Evolutionary conservation across 164 flowering plant genomes (phyloP).

Genomic region (Chloranthus sessilifolius): DNA sequence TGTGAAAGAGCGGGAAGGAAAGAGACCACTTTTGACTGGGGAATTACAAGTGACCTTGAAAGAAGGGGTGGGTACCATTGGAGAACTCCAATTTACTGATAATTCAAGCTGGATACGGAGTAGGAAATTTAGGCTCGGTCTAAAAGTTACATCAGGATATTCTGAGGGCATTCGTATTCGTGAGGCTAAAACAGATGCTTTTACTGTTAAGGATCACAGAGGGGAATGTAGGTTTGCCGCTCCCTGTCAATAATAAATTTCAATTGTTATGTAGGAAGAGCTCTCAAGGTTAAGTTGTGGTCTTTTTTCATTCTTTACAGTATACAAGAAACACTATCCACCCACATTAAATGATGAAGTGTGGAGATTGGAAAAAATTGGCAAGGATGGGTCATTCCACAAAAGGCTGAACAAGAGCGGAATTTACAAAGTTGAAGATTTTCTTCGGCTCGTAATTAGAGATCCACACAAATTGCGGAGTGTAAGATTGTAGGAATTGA

Average conservation of each 20-base stretch:
- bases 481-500: conserved; percentile 40
- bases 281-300: too few relatives aligned
- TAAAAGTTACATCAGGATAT: conserved; percentile 56
- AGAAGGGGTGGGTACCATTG: conserved; percentile 77
- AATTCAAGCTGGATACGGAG: conserved; percentile 87
- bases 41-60: conserved; percentile 65
- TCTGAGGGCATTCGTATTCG: conserved; percentile 62
- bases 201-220: conserved; percentile 89
- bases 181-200: conserved; percentile 84
- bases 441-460: conserved; percentile 65
- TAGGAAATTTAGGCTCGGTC: conserved; percentile 71
- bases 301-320: conserved; percentile 25
- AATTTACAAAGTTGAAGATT: conserved; percentile 67
- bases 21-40: conserved; percentile 71
- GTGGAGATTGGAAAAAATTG: conserved; percentile 93
- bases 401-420: conserved; percentile 73
- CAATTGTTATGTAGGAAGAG: too few relatives aligned
- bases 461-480: conserved; percentile 61
- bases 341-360: conserved; percentile 78
- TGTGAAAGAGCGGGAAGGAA: conserved; percentile 78
- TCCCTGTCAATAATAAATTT: too few relatives aligned
- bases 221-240: conserved; percentile 69
- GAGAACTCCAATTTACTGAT: conserved; percentile 75
- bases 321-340: conserved; percentile 92
- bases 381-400: conserved; percentile 89